Base-by-base conservation (phyloP, 768 basidiomycete species). In the Mycena crocata region DNA sequence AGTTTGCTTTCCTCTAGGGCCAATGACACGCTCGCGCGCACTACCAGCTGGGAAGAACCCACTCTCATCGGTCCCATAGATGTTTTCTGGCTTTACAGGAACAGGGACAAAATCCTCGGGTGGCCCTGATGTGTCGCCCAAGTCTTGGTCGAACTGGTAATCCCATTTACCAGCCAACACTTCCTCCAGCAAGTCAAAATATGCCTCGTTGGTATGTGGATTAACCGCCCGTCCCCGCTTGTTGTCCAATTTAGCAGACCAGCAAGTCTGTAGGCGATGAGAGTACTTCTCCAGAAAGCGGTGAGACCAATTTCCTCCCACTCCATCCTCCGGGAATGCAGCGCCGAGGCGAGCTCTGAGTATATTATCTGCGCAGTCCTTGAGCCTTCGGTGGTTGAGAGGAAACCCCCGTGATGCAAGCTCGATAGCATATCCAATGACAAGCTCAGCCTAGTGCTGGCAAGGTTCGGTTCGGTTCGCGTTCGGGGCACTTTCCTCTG, bases 401-500 rank as follows among this genome's bases (percentile, higher is more conserved):
- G 79, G 76, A 55, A 79, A 78, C 21, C 75, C 77, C 24, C 69
- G 63, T 21, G 67, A 57, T 35, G 76, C 76, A n/a, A 73, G 34
- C 23, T 68, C 69, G 15, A 70, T 10, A 15, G 66, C 67, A 42
- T 72, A 73, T 17, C 55, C 35, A n/a, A 77, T 67, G 17, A 37
- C 9, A 9, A 17, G 17, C 35, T 37, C 35, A 9, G 10, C 9
- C 10, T 9, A 37, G 9, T 37, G 17, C 35, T n/a, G n/a, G n/a
- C n/a, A n/a, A n/a, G n/a, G n/a, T n/a, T n/a, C n/a, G n/a, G n/a
- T n/a, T n/a, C n/a, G 10, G 9, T 37, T 37, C 35, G 17, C n/a
- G 35, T 37, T 37, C 35, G 35, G 35, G 9, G 9, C 17, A 9
- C 9, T 37, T 37, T 37, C 17, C 17, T 37, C 10, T 17, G 35